These are phyloP conservation scores for Byssoonygena ceratinophila DNA, from an alignment of 2,329 filamentous ascomycete genomes.

Conservation along the genomic window DNA sequence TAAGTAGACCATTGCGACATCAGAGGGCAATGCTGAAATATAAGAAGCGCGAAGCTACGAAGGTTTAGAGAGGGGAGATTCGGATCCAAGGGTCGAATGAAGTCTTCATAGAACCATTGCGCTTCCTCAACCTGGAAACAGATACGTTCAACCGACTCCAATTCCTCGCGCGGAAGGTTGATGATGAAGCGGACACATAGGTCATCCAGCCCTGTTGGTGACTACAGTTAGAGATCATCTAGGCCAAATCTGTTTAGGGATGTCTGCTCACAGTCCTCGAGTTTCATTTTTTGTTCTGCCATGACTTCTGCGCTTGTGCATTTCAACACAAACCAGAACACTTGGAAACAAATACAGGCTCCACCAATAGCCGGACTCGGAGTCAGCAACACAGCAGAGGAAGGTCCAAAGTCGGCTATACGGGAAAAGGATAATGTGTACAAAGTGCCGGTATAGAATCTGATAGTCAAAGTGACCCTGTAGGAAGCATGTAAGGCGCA, in stretches of 20 bases:
- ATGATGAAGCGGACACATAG: slow-evolving; percentile 96
- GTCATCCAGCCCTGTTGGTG: slow-evolving; percentile 73
- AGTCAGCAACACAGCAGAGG: background rate
- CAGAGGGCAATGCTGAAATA: slow-evolving; percentile 89
- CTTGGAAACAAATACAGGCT: background rate
- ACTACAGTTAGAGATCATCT: slow-evolving; percentile 1
- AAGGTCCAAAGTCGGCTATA: background rate
- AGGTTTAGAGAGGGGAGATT: slow-evolving; percentile 75
- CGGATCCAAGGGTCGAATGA: slow-evolving; percentile 82
- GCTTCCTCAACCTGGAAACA: slow-evolving; percentile 99
- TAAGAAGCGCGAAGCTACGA: slow-evolving; percentile 73
- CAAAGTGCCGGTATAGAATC: background rate
- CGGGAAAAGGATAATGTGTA: background rate
- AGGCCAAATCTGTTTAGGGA: background rate
- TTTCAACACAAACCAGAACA: slow-evolving; percentile 37
- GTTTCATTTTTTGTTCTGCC: slow-evolving; percentile 66
- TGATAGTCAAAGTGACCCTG: background rate
- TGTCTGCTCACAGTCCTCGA: slow-evolving; percentile 67
- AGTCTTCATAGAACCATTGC: slow-evolving; percentile 99
- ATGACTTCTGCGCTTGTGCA: slow-evolving; percentile 56
- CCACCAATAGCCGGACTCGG: background rate
- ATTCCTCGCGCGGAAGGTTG: slow-evolving; percentile 85
- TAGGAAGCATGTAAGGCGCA: background rate
- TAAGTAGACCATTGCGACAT: slow-evolving; percentile 69
- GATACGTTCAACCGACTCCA: slow-evolving; percentile 80